These are phyloP conservation scores for Orbilia quercus DNA, from an alignment of 2,329 filamentous ascomycete species.

Conservation along the genomic window DNA sequence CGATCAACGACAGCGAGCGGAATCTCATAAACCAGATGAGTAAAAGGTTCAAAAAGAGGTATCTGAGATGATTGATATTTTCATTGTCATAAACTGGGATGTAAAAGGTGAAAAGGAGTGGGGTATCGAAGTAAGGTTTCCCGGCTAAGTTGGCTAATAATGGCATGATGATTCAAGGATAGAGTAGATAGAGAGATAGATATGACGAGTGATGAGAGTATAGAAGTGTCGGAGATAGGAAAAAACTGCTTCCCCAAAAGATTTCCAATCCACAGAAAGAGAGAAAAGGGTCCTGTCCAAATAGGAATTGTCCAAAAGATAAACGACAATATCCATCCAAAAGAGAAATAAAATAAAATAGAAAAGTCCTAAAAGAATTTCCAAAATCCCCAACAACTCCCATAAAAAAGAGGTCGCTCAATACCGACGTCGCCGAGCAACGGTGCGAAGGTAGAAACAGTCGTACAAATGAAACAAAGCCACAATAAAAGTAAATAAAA, in stretches of 20 bases:
- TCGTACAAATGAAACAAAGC: constrained; percentile 21
- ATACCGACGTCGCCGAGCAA: constrained; percentile 15
- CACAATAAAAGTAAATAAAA: neutral
- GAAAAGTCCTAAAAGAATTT: constrained; percentile 18
- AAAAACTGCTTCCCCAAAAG: neutral
- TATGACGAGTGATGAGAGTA: neutral
- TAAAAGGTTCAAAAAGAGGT: neutral
- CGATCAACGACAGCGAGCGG: constrained; percentile 5
- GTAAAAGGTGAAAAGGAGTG: neutral
- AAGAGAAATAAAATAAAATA: constrained; percentile 11
- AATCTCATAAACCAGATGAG: too few species aligned
- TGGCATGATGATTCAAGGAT: constrained; percentile 51
- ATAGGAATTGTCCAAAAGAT: constrained; percentile 3
- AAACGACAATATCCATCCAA: constrained; percentile 20
- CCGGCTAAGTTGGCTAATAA: constrained; percentile 50
- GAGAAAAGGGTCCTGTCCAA: constrained; percentile 15
- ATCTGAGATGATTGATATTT: constrained; percentile 8
- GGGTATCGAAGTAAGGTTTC: constrained; percentile 39
- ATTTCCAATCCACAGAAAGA: constrained; percentile 10
- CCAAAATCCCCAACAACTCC: constrained; percentile 33
- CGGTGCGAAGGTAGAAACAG: constrained; percentile 5
- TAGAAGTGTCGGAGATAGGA: constrained; percentile 1
- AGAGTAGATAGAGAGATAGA: neutral
- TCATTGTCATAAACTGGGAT: constrained; percentile 46
- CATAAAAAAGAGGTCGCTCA: constrained; percentile 23